phyloP scores from a whole-genome alignment of 805 yeast species.

The Ogataea sp. region DNA sequence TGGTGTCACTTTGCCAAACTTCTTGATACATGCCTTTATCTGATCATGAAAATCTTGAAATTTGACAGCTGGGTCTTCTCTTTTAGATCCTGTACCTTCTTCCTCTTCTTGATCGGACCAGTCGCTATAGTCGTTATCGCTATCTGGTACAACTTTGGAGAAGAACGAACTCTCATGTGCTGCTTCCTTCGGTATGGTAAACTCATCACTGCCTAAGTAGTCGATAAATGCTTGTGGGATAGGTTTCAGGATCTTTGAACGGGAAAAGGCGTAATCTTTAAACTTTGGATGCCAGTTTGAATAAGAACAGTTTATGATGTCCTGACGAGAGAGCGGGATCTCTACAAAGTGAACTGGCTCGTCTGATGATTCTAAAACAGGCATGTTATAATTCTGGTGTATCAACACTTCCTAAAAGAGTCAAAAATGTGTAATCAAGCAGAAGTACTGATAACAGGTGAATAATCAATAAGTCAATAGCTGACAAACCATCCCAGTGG shows the following conservation, averaged over 20 bases:
- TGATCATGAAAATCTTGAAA: conserved; percentile 56
- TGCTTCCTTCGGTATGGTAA: conserved; percentile 46
- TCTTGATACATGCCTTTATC: conserved; percentile 36
- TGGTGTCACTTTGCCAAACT: conserved; percentile 64
- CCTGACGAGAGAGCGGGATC: conserved; percentile 24
- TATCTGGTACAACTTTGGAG: conserved; percentile 27
- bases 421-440: too few species aligned
- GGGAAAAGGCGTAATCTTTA: conserved; percentile 35
- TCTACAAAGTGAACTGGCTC: conserved; percentile 14
- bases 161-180: conserved; percentile 22
- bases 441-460: too few species aligned
- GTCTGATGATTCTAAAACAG: too few species aligned
- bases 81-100: conserved; percentile 8
- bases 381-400: too few species aligned
- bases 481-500: too few species aligned
- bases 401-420: too few species aligned
- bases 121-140: conserved; percentile 66
- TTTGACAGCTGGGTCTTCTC: conserved; percentile 30
- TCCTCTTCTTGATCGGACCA: conserved; percentile 54
- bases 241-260: conserved; percentile 44
- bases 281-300: conserved; percentile 55
- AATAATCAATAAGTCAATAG: too few species aligned
- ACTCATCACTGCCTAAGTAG: conserved; percentile 62
- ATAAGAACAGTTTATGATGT: conserved; percentile 44
- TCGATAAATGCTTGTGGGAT: conserved; percentile 49